phyloP scores from a whole-genome alignment of 129 eudicot species.

The Lonicera japonica region DNA sequence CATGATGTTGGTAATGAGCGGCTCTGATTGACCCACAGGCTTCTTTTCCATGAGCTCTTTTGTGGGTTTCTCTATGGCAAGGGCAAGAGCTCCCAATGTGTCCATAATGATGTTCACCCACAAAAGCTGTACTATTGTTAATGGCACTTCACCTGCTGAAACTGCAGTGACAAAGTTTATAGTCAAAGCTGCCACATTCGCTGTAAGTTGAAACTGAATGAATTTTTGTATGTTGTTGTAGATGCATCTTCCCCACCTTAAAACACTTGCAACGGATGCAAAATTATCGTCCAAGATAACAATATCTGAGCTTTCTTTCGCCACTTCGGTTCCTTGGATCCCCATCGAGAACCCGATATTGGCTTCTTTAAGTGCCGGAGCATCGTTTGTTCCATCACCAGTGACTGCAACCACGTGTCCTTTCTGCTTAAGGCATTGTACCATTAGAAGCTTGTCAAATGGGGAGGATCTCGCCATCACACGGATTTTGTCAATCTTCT shows the following conservation, averaged over 20 bases:
- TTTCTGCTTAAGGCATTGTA: too few species aligned
- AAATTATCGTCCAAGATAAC: neutral
- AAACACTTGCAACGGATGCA: neutral
- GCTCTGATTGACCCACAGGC: neutral
- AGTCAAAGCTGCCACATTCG: neutral
- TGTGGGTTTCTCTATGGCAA: too few species aligned
- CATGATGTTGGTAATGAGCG: slow-evolving; percentile 6
- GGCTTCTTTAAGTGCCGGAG: neutral
- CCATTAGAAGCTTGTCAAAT: too few species aligned
- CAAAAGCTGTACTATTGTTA: neutral
- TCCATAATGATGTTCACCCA: too few species aligned
- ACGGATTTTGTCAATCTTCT: too few species aligned
- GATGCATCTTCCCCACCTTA: too few species aligned
- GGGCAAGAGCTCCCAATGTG: too few species aligned
- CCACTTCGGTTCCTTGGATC: neutral
- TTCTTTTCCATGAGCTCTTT: too few species aligned
- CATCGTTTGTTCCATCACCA: slow-evolving; percentile 4
- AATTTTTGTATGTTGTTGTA: too few species aligned
- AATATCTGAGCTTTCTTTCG: neutral
- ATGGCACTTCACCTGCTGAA: neutral
- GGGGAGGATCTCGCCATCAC: too few species aligned
- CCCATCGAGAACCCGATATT: slow-evolving; percentile 6
- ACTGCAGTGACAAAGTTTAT: neutral
- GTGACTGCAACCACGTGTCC: too few species aligned
- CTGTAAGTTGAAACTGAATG: slow-evolving; percentile 10